Evolutionary conservation across 1,139 yeast species (phyloP).

Genomic region (Lizanozyma gosingica): DNA sequence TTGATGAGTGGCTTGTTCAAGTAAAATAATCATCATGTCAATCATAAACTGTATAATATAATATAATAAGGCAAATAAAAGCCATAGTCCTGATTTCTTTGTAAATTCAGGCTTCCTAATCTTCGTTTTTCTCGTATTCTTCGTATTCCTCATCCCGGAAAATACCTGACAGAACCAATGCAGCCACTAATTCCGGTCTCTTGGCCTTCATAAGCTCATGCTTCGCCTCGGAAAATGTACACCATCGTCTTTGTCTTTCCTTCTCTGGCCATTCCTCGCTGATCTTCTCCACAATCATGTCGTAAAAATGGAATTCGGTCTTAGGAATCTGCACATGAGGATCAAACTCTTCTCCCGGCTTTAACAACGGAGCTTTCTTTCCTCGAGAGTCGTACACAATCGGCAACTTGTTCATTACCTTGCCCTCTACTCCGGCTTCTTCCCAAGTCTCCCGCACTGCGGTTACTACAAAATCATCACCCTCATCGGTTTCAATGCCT

Average conservation of each 20-base stretch:
- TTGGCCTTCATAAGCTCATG: slow-evolving; percentile 50
- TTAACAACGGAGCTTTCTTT: slow-evolving; percentile 44
- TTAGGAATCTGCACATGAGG: slow-evolving; percentile 43
- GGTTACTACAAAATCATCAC: slow-evolving; percentile 39
- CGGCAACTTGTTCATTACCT: slow-evolving; percentile 46
- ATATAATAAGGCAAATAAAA: not conserved
- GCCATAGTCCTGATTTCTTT: not conserved
- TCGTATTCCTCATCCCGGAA: slow-evolving; percentile 18
- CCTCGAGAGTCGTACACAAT: slow-evolving; percentile 64
- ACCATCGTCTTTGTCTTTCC: slow-evolving; percentile 65
- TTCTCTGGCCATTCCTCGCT: slow-evolving; percentile 71
- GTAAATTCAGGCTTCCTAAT: not conserved
- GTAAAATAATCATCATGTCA: not conserved
- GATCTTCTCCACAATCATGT: slow-evolving; percentile 52
- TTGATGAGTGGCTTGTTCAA: slow-evolving; percentile 76
- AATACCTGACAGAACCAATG: slow-evolving; percentile 48
- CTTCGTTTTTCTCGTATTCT: slow-evolving; percentile 4
- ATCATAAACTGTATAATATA: not conserved
- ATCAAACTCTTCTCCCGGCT: slow-evolving; percentile 30
- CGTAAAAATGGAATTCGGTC: slow-evolving; percentile 79
- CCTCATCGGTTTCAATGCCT: slow-evolving; percentile 85
- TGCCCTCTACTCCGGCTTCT: slow-evolving; percentile 85
- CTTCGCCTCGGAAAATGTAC: slow-evolving; percentile 62
- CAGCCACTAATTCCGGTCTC: slow-evolving; percentile 62
- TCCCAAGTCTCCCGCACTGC: slow-evolving; percentile 96